These are phyloP conservation scores for Puccinia horiana DNA, from an alignment of 1,284 basidiomycete species.

Conservation along the genomic window DNA sequence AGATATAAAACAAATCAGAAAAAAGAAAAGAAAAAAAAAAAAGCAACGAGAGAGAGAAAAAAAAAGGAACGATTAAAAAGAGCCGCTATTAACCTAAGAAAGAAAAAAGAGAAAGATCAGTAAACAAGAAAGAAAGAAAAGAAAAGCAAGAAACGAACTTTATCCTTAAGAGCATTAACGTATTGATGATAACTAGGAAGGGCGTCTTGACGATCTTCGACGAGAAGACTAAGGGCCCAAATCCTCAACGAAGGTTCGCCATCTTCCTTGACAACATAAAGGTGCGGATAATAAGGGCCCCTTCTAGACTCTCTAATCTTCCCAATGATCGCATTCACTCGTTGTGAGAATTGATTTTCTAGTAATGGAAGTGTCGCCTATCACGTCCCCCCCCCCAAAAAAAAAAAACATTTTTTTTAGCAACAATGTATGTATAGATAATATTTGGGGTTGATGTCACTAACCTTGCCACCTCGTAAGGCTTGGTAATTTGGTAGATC, in stretches of 20 bases:
- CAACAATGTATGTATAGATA: background rate
- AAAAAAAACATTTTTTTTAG: background rate
- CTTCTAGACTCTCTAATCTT: conserved; percentile 83
- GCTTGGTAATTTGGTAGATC: conserved; percentile 83
- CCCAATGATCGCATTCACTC: conserved; percentile 87
- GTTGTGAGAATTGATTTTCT: conserved; percentile 89
- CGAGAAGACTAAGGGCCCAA: conserved; percentile 90
- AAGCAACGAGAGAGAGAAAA: background rate
- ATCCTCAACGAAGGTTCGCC: conserved; percentile 83
- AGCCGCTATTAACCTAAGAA: conserved; percentile 20
- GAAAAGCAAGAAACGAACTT: conserved; percentile 59
- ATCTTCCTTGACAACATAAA: conserved; percentile 98
- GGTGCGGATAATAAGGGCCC: conserved; percentile 86
- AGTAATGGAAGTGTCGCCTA: conserved; percentile 81
- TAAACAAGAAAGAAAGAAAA: no score
- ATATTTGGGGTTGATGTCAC: conserved; percentile 50
- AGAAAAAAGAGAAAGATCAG: background rate
- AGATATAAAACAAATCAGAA: background rate
- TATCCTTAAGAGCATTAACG: conserved; percentile 73
- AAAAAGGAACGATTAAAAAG: conserved; percentile 10
- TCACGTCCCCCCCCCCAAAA: background rate
- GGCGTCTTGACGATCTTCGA: conserved; percentile 93
- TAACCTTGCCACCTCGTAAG: conserved; percentile 85
- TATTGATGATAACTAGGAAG: conserved; percentile 95
- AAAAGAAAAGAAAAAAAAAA: conserved; percentile 13